phyloP scores from a whole-genome alignment of 2,329 filamentous ascomycete species.

The Orbilia blumenaviensis region DNA sequence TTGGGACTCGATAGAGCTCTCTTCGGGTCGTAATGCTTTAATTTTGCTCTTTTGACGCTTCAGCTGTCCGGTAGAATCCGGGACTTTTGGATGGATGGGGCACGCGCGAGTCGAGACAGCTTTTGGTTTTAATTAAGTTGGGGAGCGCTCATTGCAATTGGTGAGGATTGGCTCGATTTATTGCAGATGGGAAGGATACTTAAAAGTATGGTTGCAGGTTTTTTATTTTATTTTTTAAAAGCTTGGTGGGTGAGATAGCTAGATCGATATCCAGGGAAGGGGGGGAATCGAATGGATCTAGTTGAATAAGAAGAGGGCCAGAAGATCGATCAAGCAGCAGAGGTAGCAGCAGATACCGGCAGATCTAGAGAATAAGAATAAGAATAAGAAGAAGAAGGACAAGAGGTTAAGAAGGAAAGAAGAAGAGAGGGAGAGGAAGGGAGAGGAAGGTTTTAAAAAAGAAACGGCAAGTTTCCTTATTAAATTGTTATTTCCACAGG shows the following conservation, averaged over 20 bases:
- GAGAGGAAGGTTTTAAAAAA: too few species aligned
- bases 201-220: too few species aligned
- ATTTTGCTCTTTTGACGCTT: constrained; percentile 54
- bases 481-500: constrained; percentile 28
- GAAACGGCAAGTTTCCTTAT: constrained; percentile 7
- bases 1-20: constrained; percentile 41
- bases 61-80: constrained; percentile 47
- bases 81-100: constrained; percentile 20
- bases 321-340: neutral
- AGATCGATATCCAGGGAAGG: too few species aligned
- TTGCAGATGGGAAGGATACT: too few species aligned
- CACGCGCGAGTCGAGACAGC: neutral
- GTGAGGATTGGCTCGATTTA: too few species aligned
- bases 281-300: too few species aligned
- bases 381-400: neutral
- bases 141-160: too few species aligned
- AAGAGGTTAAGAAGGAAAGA: neutral
- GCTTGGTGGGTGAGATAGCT: neutral
- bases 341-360: neutral
- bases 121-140: neutral
- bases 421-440: neutral
- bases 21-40: constrained; percentile 49
- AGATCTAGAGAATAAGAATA: neutral
- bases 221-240: too few species aligned
- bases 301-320: too few species aligned